Evolutionary conservation across 2,329 filamentous ascomycete genomes (phyloP).

Genomic region (Apiospora sp.): DNA sequence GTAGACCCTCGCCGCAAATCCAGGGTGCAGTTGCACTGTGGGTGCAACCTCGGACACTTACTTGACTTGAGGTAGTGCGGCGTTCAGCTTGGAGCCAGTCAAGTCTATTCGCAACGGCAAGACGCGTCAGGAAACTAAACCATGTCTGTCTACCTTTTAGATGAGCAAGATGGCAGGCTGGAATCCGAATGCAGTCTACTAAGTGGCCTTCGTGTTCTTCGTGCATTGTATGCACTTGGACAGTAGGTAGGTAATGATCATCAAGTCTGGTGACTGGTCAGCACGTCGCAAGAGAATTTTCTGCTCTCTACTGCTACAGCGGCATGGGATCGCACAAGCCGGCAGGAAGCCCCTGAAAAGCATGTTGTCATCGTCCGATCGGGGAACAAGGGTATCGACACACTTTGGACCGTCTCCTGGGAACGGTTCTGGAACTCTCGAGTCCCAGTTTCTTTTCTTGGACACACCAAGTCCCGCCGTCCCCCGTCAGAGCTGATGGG

Average conservation of each 20-base stretch:
- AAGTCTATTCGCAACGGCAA: not conserved
- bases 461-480: conserved; percentile 6
- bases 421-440: conserved; percentile 21
- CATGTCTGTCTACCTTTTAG: not conserved
- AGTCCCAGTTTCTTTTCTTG: conserved; percentile 22
- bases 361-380: conserved; percentile 21
- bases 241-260: not conserved
- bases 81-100: conserved; percentile 6
- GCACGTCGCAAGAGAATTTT: not conserved
- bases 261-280: not conserved
- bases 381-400: not conserved
- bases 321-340: not conserved
- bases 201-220: not conserved
- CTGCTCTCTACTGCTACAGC: not conserved
- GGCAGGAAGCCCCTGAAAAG: conserved; percentile 11
- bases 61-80: not conserved
- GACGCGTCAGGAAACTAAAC: not conserved
- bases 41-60: conserved; percentile 8
- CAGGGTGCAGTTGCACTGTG: conserved; percentile 14
- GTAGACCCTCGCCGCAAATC: not conserved
- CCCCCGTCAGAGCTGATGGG: conserved; percentile 11
- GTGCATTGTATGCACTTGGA: not conserved
- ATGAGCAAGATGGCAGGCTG: not conserved
- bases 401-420: conserved; percentile 10
- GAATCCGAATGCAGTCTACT: not conserved